Percentiles rank a stretch among this genome's conserved stretches.
phyloP scores from a whole-genome alignment of 192 early-diverging fungal genomes.

The Coemansia umbellata region DNA sequence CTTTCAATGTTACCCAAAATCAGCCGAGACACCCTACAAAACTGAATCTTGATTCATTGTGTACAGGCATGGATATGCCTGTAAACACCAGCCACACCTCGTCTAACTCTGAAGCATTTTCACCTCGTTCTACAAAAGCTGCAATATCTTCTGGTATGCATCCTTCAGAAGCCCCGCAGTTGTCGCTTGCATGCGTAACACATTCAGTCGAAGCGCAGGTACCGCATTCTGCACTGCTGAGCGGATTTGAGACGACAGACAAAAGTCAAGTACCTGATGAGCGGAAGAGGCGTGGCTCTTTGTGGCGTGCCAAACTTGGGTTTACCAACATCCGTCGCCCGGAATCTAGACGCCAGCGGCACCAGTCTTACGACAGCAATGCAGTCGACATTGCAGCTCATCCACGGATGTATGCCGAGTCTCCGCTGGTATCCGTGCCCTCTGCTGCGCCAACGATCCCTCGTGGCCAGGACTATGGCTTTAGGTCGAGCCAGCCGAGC shows the following conservation, averaged over 20 bases:
- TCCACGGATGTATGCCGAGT: conserved; percentile 31
- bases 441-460: conserved; percentile 23
- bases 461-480: conserved; percentile 2
- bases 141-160: background rate
- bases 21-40: background rate
- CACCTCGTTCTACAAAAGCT: background rate
- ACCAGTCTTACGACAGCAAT: conserved; percentile 42
- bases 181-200: background rate
- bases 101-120: background rate
- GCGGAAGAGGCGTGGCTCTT: conserved; percentile 32
- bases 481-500: conserved; percentile 10
- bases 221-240: background rate
- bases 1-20: background rate
- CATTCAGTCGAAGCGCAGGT: background rate
- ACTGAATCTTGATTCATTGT: background rate
- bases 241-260: conserved; percentile 2
- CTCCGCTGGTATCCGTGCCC: conserved; percentile 38
- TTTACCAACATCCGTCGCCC: conserved; percentile 43
- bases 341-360: conserved; percentile 36
- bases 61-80: background rate
- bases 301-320: conserved; percentile 46
- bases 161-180: background rate
- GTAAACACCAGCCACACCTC: background rate
- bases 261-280: conserved; percentile 6
- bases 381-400: conserved; percentile 39